Percentiles rank a stretch among this genome's conserved stretches.
These are phyloP conservation scores for Claviceps sp. DNA, from an alignment of 2,329 filamentous ascomycete genomes.

Conservation along the genomic window DNA sequence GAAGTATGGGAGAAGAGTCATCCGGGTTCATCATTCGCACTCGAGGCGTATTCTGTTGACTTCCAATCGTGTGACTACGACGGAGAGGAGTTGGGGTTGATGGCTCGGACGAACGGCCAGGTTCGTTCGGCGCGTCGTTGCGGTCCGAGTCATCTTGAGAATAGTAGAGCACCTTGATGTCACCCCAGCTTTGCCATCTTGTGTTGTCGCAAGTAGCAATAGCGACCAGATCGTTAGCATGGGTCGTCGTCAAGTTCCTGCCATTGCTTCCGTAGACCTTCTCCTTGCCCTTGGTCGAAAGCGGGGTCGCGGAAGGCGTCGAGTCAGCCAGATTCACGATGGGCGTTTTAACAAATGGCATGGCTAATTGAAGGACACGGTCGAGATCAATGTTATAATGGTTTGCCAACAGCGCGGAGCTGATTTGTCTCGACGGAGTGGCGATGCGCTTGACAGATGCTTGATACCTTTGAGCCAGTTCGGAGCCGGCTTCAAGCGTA, in stretches of 20 bases:
- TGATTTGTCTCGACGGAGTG: constrained; percentile 52
- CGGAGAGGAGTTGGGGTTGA: constrained; percentile 64
- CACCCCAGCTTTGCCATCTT: constrained; percentile 66
- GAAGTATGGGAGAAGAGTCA: constrained; percentile 37
- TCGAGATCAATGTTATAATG: constrained; percentile 76
- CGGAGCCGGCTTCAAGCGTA: constrained; percentile 67
- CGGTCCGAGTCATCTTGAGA: constrained; percentile 24
- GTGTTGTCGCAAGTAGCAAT: constrained; percentile 49
- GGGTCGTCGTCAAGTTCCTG: constrained; percentile 44
- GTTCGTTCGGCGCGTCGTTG: constrained; percentile 11
- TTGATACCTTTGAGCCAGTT: constrained; percentile 85
- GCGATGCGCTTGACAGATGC: constrained; percentile 68
- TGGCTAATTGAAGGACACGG: constrained; percentile 69
- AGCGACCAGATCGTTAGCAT: constrained; percentile 73
- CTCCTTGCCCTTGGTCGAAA: constrained; percentile 64
- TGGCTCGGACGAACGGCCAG: constrained; percentile 35
- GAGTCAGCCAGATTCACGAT: constrained; percentile 38
- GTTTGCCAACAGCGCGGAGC: constrained; percentile 61
- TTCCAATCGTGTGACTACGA: constrained; percentile 46
- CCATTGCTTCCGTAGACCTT: constrained; percentile 32
- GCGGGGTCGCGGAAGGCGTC: constrained; percentile 38
- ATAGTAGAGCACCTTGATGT: constrained; percentile 73
- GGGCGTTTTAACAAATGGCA: constrained; percentile 66
- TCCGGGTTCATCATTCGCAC: constrained; percentile 20
- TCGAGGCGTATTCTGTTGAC: constrained; percentile 30